phyloP scores from a whole-genome alignment of 2,329 filamentous ascomycete species.

The Phaeosphaeriaceae sp. region DNA sequence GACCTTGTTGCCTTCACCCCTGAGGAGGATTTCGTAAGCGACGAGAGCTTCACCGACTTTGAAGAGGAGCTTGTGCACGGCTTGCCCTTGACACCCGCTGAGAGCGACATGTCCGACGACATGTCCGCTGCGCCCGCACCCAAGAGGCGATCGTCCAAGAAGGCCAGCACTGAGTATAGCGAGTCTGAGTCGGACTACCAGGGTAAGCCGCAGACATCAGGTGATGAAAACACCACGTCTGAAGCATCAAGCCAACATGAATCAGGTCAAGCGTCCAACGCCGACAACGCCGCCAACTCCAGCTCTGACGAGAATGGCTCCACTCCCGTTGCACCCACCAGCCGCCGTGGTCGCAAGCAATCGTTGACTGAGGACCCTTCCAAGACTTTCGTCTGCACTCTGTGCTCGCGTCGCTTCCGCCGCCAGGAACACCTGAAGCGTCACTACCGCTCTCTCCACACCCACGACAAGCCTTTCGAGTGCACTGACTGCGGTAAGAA shows the following conservation, averaged over 20 bases:
- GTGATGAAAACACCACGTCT: constrained; percentile 43
- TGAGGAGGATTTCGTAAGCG: constrained; percentile 79
- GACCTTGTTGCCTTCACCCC: constrained; percentile 66
- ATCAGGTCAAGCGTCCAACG: constrained; percentile 33
- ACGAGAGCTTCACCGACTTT: constrained; percentile 77
- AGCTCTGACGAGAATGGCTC: constrained; percentile 51
- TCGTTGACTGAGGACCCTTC: constrained; percentile 96
- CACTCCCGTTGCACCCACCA: constrained; percentile 59
- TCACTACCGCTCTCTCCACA: constrained; percentile 97
- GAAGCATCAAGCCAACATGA: constrained; percentile 47
- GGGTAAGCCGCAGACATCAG: constrained; percentile 42
- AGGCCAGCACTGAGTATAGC: constrained; percentile 36
- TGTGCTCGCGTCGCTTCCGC: constrained; percentile 96
- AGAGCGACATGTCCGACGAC: constrained; percentile 54
- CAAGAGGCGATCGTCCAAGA: constrained; percentile 40
- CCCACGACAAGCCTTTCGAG: constrained; percentile 97
- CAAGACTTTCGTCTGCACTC: constrained; percentile 96
- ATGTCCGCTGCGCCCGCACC: constrained; percentile 29
- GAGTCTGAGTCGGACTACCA: constrained; percentile 47
- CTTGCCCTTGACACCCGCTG: constrained; percentile 67
- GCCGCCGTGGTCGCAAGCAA: constrained; percentile 96
- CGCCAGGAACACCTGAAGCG: constrained; percentile 98
- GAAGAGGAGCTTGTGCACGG: constrained; percentile 72
- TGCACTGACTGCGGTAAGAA: constrained; percentile 99
- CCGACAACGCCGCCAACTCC: constrained; percentile 56